These are phyloP conservation scores for Agapanthus africanus DNA, from an alignment of 106 monocot species.

Conservation along the genomic window DNA sequence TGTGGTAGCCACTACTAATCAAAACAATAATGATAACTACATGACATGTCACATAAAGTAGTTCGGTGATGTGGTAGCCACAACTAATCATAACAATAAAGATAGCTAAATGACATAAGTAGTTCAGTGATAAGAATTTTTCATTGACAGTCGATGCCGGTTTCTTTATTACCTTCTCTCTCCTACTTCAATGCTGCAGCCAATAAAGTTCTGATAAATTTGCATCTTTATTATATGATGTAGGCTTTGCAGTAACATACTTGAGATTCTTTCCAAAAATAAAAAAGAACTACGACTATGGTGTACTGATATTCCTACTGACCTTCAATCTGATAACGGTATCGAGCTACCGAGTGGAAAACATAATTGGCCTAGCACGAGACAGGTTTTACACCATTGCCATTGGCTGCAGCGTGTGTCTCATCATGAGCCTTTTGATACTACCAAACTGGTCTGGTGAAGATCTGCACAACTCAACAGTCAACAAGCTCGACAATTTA, in stretches of 20 bases:
- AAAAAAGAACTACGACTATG: conserved; percentile 74
- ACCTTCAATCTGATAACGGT: conserved; percentile 80
- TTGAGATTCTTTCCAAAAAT: conserved; percentile 56
- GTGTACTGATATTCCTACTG: conserved; percentile 61
- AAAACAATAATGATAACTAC: too few relatives aligned
- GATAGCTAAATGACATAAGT: too few relatives aligned
- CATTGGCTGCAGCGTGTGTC: conserved; percentile 55
- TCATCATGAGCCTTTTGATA: conserved; percentile 53
- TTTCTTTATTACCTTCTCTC: too few relatives aligned
- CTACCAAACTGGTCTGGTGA: conserved; percentile 71
- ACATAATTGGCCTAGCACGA: conserved; percentile 38
- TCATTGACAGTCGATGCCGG: too few relatives aligned
- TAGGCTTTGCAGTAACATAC: conserved; percentile 53
- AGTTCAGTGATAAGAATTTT: too few relatives aligned
- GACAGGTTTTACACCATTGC: conserved; percentile 60
- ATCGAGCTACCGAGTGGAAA: conserved; percentile 46
- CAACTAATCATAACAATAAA: too few relatives aligned
- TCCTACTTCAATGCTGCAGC: too few relatives aligned
- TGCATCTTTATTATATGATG: too few relatives aligned
- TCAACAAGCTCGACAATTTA: conserved; percentile 61
- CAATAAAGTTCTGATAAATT: too few relatives aligned
- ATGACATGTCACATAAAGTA: too few relatives aligned
- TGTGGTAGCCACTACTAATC: too few relatives aligned
- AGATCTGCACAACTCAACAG: conserved; percentile 87
- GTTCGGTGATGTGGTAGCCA: too few relatives aligned